These are phyloP conservation scores for Triticum monococcum DNA, from an alignment of 176 grass and related monocot genomes.

Conservation along the genomic window DNA sequence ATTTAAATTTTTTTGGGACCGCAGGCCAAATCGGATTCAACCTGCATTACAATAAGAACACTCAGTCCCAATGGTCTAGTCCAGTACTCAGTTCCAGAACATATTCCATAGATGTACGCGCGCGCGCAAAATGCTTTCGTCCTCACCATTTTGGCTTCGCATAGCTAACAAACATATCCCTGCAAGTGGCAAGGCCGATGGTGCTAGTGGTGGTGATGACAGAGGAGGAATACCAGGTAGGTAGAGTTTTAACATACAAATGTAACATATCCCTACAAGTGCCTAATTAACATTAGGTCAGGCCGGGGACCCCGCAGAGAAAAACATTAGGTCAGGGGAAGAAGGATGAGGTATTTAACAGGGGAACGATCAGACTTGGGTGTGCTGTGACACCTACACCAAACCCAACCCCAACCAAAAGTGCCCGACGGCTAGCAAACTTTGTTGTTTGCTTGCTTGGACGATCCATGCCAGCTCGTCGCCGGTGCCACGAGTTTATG, in stretches of 20 bases:
- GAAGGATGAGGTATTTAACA: slow-evolving; percentile 20
- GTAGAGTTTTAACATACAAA: not conserved
- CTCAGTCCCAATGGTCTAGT: no score
- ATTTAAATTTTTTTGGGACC: not conserved
- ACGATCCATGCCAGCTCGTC: not conserved
- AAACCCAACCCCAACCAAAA: not conserved
- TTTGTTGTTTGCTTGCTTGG: not conserved
- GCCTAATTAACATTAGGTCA: not conserved
- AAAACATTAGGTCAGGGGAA: not conserved
- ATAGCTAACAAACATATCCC: not conserved
- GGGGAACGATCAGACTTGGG: not conserved
- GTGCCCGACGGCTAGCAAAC: not conserved
- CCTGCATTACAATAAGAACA: not conserved
- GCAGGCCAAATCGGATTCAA: not conserved
- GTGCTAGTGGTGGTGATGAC: not conserved
- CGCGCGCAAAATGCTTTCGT: not conserved
- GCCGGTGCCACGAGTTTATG: not conserved
- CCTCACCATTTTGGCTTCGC: not conserved
- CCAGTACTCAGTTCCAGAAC: not conserved
- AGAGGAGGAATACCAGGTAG: not conserved
- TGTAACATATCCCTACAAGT: not conserved
- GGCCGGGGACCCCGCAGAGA: no score
- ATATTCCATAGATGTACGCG: not conserved
- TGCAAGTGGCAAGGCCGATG: not conserved
- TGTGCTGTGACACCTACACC: not conserved